phyloP scores from a whole-genome alignment of 805 yeast genomes.

The Citeromyces matritensis region DNA sequence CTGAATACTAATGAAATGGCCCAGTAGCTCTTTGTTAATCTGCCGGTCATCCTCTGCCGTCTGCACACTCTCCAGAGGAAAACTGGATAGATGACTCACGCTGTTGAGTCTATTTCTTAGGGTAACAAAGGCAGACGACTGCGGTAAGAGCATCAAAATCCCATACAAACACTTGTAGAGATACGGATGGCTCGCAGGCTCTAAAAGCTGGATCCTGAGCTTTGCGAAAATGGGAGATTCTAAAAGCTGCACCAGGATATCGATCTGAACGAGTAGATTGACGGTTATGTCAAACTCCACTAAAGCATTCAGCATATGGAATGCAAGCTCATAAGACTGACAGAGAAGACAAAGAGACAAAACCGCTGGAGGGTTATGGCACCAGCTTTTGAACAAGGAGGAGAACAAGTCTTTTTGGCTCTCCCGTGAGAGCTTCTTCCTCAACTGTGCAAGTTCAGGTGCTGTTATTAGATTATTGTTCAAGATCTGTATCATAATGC shows the following conservation, averaged over 20 bases:
- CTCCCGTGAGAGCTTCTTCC: slow-evolving; percentile 38
- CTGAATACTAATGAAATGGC: slow-evolving; percentile 34
- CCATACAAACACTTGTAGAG: slow-evolving; percentile 85
- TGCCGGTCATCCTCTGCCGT: background rate
- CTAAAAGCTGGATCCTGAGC: slow-evolving; percentile 74
- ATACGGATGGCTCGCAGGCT: slow-evolving; percentile 70
- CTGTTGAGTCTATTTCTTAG: slow-evolving; percentile 63
- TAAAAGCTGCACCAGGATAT: slow-evolving; percentile 73
- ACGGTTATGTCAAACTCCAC: slow-evolving; percentile 74
- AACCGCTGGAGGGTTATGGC: slow-evolving; percentile 80
- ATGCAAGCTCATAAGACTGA: slow-evolving; percentile 80
- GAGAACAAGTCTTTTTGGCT: slow-evolving; percentile 57
- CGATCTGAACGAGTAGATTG: slow-evolving; percentile 71
- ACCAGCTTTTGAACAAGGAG: slow-evolving; percentile 78
- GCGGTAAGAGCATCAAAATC: slow-evolving; percentile 85
- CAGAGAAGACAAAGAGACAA: slow-evolving; percentile 75
- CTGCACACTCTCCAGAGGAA: slow-evolving; percentile 3
- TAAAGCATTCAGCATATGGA: slow-evolving; percentile 62
- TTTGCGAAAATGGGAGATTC: slow-evolving; percentile 90
- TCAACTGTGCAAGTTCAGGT: slow-evolving; percentile 57
- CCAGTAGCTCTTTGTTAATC: slow-evolving; percentile 14
- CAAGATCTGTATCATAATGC: slow-evolving; percentile 73
- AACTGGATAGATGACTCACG: slow-evolving; percentile 24
- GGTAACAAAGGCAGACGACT: slow-evolving; percentile 77
- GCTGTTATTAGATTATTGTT: slow-evolving; percentile 79